A percentile compares a stretch with the other conserved stretches of the same genome.
Conservation (phyloP, 2,329 filamentous ascomycete species). For the Aurifilum marmelostoma region DNA sequence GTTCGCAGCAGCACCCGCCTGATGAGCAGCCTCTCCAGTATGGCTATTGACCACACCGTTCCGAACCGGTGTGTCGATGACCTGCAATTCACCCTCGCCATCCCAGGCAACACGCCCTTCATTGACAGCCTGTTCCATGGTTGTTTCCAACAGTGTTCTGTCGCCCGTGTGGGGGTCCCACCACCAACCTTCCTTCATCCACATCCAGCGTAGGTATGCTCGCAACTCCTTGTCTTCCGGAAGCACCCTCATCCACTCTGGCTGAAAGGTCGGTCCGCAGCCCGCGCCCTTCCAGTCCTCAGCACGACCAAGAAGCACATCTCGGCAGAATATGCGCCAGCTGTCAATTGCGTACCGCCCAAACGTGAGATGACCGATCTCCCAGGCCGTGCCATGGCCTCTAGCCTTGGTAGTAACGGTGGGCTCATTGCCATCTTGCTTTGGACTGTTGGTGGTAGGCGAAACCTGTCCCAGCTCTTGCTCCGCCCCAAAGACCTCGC, state of each 20-base stretch:
- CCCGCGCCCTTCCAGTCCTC: constrained; percentile 67
- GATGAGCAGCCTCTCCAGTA: background rate
- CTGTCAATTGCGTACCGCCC: constrained; percentile 85
- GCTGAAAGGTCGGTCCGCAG: constrained; percentile 63
- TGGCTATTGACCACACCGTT: constrained; percentile 6
- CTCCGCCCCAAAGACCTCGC: constrained; percentile 36
- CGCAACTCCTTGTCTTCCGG: constrained; percentile 88
- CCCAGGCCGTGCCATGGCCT: constrained; percentile 61
- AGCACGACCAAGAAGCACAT: constrained; percentile 69
- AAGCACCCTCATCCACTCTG: constrained; percentile 88
- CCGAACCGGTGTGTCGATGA: constrained; percentile 37
- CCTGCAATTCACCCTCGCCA: constrained; percentile 50
- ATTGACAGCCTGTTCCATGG: constrained; percentile 60
- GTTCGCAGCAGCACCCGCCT: background rate
- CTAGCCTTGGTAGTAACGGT: constrained; percentile 21
- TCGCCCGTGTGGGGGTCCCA: constrained; percentile 78
- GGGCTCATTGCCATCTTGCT: constrained; percentile 30
- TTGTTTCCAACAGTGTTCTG: constrained; percentile 53
- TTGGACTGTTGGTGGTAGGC: background rate
- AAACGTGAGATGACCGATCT: constrained; percentile 83
- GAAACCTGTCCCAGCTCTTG: constrained; percentile 15
- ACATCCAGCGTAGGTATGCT: constrained; percentile 81
- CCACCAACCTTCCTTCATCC: constrained; percentile 70
- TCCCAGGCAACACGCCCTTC: constrained; percentile 62
- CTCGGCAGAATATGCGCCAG: constrained; percentile 92